A percentile compares a stretch with the other conserved stretches of the same genome.
Evolutionary conservation across 345 rosid species (phyloP).

Genomic region (Salix arbutifolia): DNA sequence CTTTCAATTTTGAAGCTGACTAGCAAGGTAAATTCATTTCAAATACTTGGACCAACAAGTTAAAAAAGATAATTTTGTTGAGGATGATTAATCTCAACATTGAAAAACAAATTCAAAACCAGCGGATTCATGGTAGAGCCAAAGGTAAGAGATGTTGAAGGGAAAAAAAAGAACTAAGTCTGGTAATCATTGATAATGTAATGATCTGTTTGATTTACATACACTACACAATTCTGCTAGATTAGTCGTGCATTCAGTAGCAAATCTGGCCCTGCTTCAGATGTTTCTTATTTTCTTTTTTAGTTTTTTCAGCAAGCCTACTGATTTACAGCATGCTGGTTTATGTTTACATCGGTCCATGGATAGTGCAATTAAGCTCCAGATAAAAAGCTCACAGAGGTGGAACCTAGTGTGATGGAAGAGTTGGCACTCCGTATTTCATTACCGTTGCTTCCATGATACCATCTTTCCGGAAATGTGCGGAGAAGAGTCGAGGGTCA

Average conservation of each 20-base stretch:
- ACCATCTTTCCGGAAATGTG: conserved; percentile 49
- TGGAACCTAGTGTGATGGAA: not conserved
- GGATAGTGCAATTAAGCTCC: not conserved
- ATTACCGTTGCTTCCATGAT: conserved; percentile 61
- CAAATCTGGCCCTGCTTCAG: not conserved
- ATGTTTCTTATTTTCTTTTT: not conserved
- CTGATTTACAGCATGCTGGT: not conserved
- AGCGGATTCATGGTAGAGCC: not conserved
- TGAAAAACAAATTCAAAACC: not conserved
- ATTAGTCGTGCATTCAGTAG: not conserved
- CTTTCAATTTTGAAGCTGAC: too few relatives aligned
- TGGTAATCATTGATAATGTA: not conserved
- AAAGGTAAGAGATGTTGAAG: not conserved
- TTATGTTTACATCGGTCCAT: not conserved
- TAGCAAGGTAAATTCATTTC: not conserved
- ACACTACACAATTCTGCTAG: too few relatives aligned
- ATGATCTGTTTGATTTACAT: not conserved
- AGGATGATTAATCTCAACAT: not conserved
- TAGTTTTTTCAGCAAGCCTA: not conserved
- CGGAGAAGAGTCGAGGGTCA: conserved; percentile 54
- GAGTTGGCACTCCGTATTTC: conserved; percentile 14
- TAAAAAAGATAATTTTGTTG: too few relatives aligned
- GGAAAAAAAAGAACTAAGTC: not conserved
- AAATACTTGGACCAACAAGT: not conserved
- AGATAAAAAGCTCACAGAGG: not conserved